Evolutionary conservation across 2,329 filamentous ascomycete genomes (phyloP).

Genomic region (Arthroderma uncinatum): DNA sequence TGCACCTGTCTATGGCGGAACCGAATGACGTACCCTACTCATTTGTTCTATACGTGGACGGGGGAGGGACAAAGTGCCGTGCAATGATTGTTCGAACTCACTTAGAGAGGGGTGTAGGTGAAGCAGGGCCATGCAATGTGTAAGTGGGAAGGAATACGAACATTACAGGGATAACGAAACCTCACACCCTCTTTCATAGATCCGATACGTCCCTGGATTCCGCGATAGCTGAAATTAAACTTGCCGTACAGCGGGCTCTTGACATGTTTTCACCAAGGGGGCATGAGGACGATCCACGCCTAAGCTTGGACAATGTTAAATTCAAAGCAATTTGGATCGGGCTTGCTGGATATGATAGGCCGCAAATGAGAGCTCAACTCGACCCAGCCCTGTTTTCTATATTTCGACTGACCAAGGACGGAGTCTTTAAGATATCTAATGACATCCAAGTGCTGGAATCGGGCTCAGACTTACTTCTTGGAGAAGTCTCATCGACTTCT

Average conservation of each 20-base stretch:
- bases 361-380: conserved; percentile 21
- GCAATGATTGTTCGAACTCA: conserved; percentile 25
- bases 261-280: conserved; percentile 7
- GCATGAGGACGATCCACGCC: not conserved
- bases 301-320: not conserved
- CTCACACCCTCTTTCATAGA: conserved; percentile 12
- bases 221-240: conserved; percentile 16
- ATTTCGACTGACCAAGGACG: conserved; percentile 18
- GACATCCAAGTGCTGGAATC: conserved; percentile 34
- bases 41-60: conserved; percentile 32
- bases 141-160: conserved; percentile 21
- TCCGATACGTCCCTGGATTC: conserved; percentile 21
- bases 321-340: conserved; percentile 32
- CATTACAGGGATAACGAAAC: conserved; percentile 4
- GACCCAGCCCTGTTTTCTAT: conserved; percentile 20
- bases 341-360: conserved; percentile 33
- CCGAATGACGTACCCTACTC: conserved; percentile 5
- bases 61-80: conserved; percentile 35
- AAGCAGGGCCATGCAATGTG: conserved; percentile 33
- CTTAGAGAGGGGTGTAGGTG: conserved; percentile 21
- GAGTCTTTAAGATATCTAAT: conserved; percentile 25
- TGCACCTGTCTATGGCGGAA: no score
- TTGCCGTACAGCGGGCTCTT: conserved; percentile 21
- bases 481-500: conserved; percentile 8
- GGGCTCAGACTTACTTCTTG: conserved; percentile 10